These are phyloP conservation scores for Pelargonium australe DNA, from an alignment of 441 rosid species.

Conservation along the genomic window DNA sequence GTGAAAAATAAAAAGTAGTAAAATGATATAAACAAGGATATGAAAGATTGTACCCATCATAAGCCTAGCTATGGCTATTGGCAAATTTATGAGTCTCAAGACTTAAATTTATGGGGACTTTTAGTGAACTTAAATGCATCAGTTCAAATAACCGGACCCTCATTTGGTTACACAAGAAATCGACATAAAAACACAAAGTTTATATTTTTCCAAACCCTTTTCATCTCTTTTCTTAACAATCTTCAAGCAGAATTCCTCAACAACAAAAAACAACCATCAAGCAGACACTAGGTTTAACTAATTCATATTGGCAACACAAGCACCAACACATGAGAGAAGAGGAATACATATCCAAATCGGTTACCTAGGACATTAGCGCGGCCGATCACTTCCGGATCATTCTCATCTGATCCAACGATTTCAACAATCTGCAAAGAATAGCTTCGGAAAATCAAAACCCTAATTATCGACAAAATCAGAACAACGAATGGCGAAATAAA, in stretches of 20 bases:
- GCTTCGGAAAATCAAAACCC: slow-evolving; percentile 18
- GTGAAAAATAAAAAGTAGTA: neutral
- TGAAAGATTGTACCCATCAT: neutral
- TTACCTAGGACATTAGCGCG: slow-evolving; percentile 43
- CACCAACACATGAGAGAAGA: neutral
- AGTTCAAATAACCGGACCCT: neutral
- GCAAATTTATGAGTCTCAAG: neutral
- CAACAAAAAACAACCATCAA: neutral
- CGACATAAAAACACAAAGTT: neutral
- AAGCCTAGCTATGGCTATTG: neutral
- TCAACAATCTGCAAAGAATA: slow-evolving; percentile 23
- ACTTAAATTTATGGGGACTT: neutral
- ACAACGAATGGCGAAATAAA: slow-evolving; percentile 11
- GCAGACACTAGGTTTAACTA: slow-evolving; percentile 5
- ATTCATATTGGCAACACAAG: neutral
- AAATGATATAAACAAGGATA: neutral
- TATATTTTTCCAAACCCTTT: too few relatives aligned
- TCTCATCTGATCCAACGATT: slow-evolving; percentile 66
- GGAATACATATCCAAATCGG: neutral
- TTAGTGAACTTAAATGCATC: neutral
- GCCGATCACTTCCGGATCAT: slow-evolving; percentile 53
- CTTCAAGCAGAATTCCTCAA: too few relatives aligned
- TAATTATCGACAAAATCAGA: slow-evolving; percentile 4
- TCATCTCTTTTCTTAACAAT: too few relatives aligned
- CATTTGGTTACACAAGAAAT: neutral